phyloP scores from a whole-genome alignment of 2,329 filamentous ascomycete species.

The Plectosphaerella plurivora region DNA sequence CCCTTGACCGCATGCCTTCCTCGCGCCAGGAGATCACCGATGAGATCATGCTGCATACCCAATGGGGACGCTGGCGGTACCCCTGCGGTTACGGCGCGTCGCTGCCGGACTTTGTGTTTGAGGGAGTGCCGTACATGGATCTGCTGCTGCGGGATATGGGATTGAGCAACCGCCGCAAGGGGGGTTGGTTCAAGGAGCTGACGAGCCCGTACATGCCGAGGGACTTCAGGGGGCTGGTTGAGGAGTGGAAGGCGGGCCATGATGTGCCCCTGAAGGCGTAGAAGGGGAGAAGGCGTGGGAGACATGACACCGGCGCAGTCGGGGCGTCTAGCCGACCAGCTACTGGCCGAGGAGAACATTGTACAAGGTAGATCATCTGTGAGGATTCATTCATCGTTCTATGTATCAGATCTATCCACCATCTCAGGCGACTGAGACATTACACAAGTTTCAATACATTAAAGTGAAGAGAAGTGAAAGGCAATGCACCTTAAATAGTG shows the following conservation, averaged over 20 bases:
- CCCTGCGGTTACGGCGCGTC: constrained; percentile 44
- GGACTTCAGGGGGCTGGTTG: constrained; percentile 2
- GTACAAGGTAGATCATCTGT: no score
- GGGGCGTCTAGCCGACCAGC: no score
- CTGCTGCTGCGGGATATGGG: constrained; percentile 14
- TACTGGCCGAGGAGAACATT: no score
- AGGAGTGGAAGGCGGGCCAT: constrained; percentile 5
- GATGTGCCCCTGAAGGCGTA: neutral
- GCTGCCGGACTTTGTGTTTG: constrained; percentile 55
- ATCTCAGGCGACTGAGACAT: no score
- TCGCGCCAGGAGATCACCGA: constrained; percentile 26
- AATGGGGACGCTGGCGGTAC: constrained; percentile 52
- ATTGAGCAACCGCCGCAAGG: constrained; percentile 12
- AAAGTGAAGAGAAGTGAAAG: no score
- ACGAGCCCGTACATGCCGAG: constrained; percentile 3
- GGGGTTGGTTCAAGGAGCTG: constrained; percentile 8
- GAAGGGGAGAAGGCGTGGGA: no score
- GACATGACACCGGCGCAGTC: no score
- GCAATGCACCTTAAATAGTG: no score
- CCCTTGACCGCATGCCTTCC: constrained; percentile 28
- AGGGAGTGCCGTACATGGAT: constrained; percentile 49
- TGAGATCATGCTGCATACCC: constrained; percentile 44
- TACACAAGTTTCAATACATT: no score
- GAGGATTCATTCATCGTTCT: no score
- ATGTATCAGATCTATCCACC: no score